Conservation (phyloP, 495 filamentous ascomycete species). For the Extremus antarcticus region DNA sequence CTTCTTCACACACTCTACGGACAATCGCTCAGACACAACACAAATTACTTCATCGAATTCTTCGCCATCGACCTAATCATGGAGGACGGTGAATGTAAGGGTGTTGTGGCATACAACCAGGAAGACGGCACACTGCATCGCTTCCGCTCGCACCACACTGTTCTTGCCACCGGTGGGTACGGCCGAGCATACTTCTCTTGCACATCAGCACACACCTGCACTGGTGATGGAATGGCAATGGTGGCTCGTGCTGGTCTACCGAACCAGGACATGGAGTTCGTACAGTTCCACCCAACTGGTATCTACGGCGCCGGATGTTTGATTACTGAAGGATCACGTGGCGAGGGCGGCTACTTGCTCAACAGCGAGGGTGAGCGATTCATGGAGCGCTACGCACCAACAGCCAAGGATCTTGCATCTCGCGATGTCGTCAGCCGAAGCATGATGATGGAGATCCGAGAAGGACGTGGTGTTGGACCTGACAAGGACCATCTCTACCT, state of each 20-base stretch:
- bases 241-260: constrained; percentile 93
- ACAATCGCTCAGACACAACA: constrained; percentile 89
- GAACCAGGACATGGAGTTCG: constrained; percentile 98
- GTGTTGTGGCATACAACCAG: constrained; percentile 95
- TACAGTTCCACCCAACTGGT: constrained; percentile 98
- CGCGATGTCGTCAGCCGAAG: constrained; percentile 94
- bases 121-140: constrained; percentile 95
- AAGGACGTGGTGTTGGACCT: constrained; percentile 88
- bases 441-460: constrained; percentile 97
- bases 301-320: constrained; percentile 98
- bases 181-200: constrained; percentile 97
- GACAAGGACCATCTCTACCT: constrained; percentile 98
- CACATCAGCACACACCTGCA: constrained; percentile 96
- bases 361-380: constrained; percentile 97
- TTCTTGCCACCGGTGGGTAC: constrained; percentile 94
- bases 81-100: constrained; percentile 91
- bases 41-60: constrained; percentile 99
- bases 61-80: constrained; percentile 95
- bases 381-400: constrained; percentile 97
- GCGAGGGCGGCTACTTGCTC: constrained; percentile 94
- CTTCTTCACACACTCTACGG: constrained; percentile 97
- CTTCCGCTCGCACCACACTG: constrained; percentile 93
- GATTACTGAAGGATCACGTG: constrained; percentile 96
- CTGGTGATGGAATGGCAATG: constrained; percentile 98
- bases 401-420: constrained; percentile 90